Evolutionary conservation across 78 protist species (phyloP).

Genomic region (Tieghemostelium lacteum): DNA sequence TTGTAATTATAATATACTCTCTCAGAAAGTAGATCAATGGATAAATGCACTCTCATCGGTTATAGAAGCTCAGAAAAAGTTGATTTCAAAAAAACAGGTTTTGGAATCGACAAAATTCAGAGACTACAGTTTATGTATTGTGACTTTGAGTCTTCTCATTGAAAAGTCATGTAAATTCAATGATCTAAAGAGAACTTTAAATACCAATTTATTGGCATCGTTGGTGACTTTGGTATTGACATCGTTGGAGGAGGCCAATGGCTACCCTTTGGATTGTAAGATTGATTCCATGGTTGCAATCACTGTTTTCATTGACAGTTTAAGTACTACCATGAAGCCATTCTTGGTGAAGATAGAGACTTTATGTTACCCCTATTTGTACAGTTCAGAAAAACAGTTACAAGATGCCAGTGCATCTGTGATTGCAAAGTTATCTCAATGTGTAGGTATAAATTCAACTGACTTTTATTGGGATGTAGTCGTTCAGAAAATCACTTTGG

Average conservation of each 20-base stretch:
- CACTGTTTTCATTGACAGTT: background rate
- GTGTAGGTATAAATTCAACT: slow-evolving; percentile 20
- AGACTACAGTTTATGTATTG: slow-evolving; percentile 2
- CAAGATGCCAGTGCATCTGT: slow-evolving; percentile 21
- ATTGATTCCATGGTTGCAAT: slow-evolving; percentile 34
- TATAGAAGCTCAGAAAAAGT: slow-evolving; percentile 11
- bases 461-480: slow-evolving; percentile 62
- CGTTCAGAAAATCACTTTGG: slow-evolving; percentile 15
- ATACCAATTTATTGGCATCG: slow-evolving; percentile 11
- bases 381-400: background rate
- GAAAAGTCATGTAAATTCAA: slow-evolving; percentile 55
- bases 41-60: background rate
- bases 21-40: slow-evolving; percentile 15
- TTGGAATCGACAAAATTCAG: background rate
- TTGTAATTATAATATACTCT: slow-evolving; percentile 35
- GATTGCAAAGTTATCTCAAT: slow-evolving; percentile 11
- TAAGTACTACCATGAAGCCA: slow-evolving; percentile 30
- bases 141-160: slow-evolving; percentile 12
- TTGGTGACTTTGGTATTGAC: slow-evolving; percentile 5
- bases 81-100: background rate
- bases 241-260: slow-evolving; percentile 1
- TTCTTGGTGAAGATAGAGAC: slow-evolving; percentile 12
- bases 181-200: slow-evolving; percentile 42
- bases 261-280: slow-evolving; percentile 26
- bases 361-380: slow-evolving; percentile 21